Evolutionary conservation across 768 basidiomycete genomes (phyloP).

Genomic region (Kwoniella sp.): DNA sequence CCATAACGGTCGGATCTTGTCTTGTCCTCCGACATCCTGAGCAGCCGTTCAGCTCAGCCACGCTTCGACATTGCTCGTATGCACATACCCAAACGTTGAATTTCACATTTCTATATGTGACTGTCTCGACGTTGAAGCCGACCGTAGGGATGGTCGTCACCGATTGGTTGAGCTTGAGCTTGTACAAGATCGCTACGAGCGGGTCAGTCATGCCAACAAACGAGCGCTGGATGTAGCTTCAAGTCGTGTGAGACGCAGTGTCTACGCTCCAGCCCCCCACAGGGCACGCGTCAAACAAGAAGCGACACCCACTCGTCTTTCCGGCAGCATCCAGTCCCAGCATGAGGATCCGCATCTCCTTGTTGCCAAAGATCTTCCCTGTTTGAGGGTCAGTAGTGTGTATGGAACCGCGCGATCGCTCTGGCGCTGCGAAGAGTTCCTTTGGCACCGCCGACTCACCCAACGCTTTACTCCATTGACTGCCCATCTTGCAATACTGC

Average conservation of each 20-base stretch:
- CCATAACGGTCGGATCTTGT: constrained; percentile 98
- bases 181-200: constrained; percentile 96
- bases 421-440: no score
- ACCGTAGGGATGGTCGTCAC: constrained; percentile 98
- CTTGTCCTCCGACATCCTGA: constrained; percentile 98
- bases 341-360: constrained; percentile 98
- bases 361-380: constrained; percentile 96
- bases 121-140: constrained; percentile 98
- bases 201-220: no score
- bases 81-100: constrained; percentile 52
- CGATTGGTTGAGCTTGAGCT: constrained; percentile 96
- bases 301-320: constrained; percentile 82
- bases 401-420: not conserved
- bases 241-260: no score
- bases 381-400: not conserved
- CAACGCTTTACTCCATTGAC: constrained; percentile 47
- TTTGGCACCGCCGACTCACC: constrained; percentile 21
- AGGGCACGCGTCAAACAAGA: no score
- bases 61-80: no score
- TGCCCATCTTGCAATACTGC: constrained; percentile 49
- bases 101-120: constrained; percentile 90
- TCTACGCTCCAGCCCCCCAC: no score
- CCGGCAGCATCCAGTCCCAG: constrained; percentile 95
- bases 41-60: not conserved
- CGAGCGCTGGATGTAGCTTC: no score